phyloP scores from a whole-genome alignment of 2,329 filamentous ascomycete species.

The Chaetoscypha palmicola region DNA sequence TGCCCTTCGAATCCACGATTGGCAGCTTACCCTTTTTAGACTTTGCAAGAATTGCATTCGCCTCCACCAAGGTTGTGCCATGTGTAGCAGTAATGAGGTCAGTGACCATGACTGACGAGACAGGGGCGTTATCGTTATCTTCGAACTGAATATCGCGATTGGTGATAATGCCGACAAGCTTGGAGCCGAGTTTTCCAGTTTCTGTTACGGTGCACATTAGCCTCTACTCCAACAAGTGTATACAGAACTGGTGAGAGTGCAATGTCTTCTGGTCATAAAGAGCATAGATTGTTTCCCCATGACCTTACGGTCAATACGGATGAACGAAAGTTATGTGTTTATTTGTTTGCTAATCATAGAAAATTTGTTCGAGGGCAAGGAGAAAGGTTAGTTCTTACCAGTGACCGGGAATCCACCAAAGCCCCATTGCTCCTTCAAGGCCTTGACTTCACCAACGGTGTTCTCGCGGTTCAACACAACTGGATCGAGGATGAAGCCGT shows the following conservation, averaged over 20 bases:
- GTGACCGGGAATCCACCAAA: constrained; percentile 98
- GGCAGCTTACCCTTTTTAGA: constrained; percentile 99
- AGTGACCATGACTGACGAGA: constrained; percentile 90
- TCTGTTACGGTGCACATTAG: constrained; percentile 52
- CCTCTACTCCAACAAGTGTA: constrained; percentile 7
- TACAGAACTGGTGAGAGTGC: constrained; percentile 3
- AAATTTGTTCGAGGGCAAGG: constrained; percentile 23
- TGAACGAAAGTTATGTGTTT: constrained; percentile 99
- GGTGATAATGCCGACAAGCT: constrained; percentile 94
- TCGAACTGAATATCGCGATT: constrained; percentile 98
- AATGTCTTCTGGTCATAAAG: constrained; percentile 36
- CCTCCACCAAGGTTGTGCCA: constrained; percentile 78
- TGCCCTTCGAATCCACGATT: constrained; percentile 76
- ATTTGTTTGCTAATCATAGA: constrained; percentile 77
- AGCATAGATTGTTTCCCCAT: constrained; percentile 64
- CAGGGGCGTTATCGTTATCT: constrained; percentile 60
- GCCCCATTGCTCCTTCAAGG: constrained; percentile 94
- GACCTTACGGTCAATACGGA: constrained; percentile 86
- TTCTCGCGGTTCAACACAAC: constrained; percentile 83
- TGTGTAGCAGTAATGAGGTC: constrained; percentile 82
- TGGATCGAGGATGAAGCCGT: constrained; percentile 96
- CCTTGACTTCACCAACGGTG: constrained; percentile 84
- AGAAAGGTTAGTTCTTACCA: constrained; percentile 56
- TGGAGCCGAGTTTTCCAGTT: constrained; percentile 85
- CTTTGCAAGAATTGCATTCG: constrained; percentile 85